Base-by-base conservation (phyloP, 805 yeast species). In the Torulaspora maleeae region DNA sequence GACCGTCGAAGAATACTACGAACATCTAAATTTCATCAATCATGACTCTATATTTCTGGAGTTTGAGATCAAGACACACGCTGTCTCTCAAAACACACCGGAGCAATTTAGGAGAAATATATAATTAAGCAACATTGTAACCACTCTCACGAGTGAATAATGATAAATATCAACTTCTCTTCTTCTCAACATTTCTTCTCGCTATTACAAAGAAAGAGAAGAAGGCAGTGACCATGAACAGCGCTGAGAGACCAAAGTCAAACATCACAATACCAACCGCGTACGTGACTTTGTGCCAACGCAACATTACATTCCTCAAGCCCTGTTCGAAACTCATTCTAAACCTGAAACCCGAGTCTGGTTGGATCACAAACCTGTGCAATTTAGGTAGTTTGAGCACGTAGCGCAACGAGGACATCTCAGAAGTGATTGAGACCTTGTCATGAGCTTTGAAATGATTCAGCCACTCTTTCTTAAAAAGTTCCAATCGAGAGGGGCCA, bases 251-350 rank as follows among this genome's bases (percentile, higher is more conserved):
- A 6, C 50, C 39, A 4, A 47, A 25, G 29, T 56, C 55, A 29
- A 60, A 56, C 6, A 54, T 37, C 1, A 44, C 17, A 7, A 50
- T 51, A 1, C 67, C 67, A 20, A 56, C 46, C 2, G 53, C 28
- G 41, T 61, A 56, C 5, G 64, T 51, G 9, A 60, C 30, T 27
- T 50, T 46, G 12, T 43, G 46, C 52, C 56, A 51, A 25, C 59
- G 51, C 20, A 59, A 38, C 67, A 63, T 63, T 11, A 61, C 44
- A 41, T 63, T 60, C 40, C 66, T 51, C 39, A 61, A 34, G 11
- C 61, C 66, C 39, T 61, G 63, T 5, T 51, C 45, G 32, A 60
- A 60, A 42, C 51, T 52, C 53, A 59, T 54, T 38, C 60, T 52
- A 13, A 59, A 52, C 10, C 39, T 51, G 8, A 59, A 30, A 5